Evolutionary conservation across 768 basidiomycete genomes (phyloP), one percentile per base, ranked within the genome.

Genomic region (Suillus ampliporus): DNA sequence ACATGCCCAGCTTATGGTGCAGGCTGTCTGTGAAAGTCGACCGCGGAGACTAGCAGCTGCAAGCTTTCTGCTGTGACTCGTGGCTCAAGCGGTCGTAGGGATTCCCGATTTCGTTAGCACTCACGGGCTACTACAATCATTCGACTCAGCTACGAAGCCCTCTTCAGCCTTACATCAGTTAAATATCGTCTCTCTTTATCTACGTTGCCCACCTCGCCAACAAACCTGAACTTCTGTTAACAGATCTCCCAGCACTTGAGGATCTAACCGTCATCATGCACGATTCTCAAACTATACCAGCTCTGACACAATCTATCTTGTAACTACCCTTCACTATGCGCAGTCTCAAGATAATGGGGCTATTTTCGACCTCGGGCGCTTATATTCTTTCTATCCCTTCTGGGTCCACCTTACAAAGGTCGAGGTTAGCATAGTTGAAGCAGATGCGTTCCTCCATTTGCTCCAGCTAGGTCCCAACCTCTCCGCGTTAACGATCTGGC

Each of bases 1-100:
- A n/a, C 7, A 80, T 80, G 0, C 81, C 84, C 9, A 75, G 73
- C 57, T 69, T 86, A 31, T 86, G 85, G 85, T 78, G 80, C 13
- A 76, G 79, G 1, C 80, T 86, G 7, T 67, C 53, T 17, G 52
- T 74, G 15, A 17, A 41, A 41, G 41, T 17, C 59, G 63, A 17
- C 59, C n/a, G n/a, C n/a, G n/a, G n/a, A n/a, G 48, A 15, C 61
- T 61, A 3, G 34, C 70, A 58, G 43, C 31, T 3, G 62, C 59
- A 40, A 52, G 11, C 62, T n/a, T 67, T 62, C 31, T 61, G 57
- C 48, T 72, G 67, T 38, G 57, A 19, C 41, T 43, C 41, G 1
- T 43, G 17, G 41, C n/a, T n/a, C n/a, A n/a, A n/a, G n/a, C n/a
- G n/a, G 17, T 60, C 69, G 19, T 46, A 54, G 3, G 50, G 53